Evolutionary conservation across 805 yeast genomes (phyloP).

Genomic region (Zygosaccharomyces gambellarensis): DNA sequence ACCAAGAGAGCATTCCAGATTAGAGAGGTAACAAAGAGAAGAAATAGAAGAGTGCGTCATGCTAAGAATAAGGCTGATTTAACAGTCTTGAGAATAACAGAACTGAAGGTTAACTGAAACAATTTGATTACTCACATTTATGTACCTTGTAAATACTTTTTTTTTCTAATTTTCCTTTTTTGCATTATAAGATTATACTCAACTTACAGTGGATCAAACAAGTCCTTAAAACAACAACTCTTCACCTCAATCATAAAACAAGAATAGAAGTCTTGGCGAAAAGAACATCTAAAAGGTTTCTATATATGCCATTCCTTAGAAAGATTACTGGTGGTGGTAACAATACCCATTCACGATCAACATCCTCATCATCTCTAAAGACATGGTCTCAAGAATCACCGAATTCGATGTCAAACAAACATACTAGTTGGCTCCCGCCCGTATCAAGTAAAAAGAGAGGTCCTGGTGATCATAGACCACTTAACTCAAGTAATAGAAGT

Average conservation of each 20-base stretch:
- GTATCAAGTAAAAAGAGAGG: slow-evolving; percentile 3
- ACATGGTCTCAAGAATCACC: slow-evolving; percentile 14
- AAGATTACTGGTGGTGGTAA: slow-evolving; percentile 24
- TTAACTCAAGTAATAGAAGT: not conserved
- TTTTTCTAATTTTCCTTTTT: not conserved
- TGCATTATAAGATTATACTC: not conserved
- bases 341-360: slow-evolving; percentile 26
- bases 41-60: slow-evolving; percentile 71
- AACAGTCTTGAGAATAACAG: slow-evolving; percentile 73
- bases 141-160: slow-evolving; percentile 7
- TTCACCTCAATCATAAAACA: not conserved
- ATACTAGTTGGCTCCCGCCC: slow-evolving; percentile 8
- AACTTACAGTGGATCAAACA: not conserved
- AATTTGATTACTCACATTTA: not conserved
- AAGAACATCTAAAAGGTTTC: not conserved
- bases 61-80: slow-evolving; percentile 62
- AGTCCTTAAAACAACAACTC: not conserved
- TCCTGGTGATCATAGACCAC: not conserved
- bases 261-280: not conserved
- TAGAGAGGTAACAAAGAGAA: slow-evolving; percentile 70
- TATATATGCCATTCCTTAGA: slow-evolving; percentile 25
- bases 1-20: slow-evolving; percentile 73
- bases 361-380: slow-evolving; percentile 24
- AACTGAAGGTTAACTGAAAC: slow-evolving; percentile 49
- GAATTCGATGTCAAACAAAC: slow-evolving; percentile 6